Conservation (phyloP, 192 early-diverging fungal genomes). For the Entomortierella beljakovae region DNA sequence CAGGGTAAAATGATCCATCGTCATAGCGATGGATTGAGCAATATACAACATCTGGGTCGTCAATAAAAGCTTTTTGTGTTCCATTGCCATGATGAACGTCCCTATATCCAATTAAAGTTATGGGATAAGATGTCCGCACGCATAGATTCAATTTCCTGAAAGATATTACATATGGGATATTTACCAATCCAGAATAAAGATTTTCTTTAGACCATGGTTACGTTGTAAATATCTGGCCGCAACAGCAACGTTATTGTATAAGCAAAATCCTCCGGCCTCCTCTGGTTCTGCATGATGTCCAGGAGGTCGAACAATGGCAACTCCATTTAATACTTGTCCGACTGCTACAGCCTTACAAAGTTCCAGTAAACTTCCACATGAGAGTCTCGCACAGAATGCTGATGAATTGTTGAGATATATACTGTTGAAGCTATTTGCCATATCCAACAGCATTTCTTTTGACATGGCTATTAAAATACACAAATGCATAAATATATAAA, state of each 20-base stretch:
- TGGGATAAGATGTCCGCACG: background rate
- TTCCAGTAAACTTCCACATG: conserved; percentile 82
- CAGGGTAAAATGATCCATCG: conserved; percentile 82
- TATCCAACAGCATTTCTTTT: conserved; percentile 58
- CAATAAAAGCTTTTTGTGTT: conserved; percentile 85
- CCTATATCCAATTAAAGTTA: conserved; percentile 41
- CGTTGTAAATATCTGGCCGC: conserved; percentile 73
- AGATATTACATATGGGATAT: background rate
- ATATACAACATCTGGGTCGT: conserved; percentile 84
- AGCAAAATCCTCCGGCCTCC: conserved; percentile 87
- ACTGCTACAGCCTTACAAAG: conserved; percentile 76
- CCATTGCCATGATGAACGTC: conserved; percentile 97
- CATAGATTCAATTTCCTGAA: background rate
- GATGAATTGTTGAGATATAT: conserved; percentile 78
- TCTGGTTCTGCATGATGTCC: conserved; percentile 91
- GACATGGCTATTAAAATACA: conserved; percentile 43
- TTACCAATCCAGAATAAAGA: conserved; percentile 92
- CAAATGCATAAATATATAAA: no score
- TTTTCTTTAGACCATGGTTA: conserved; percentile 58
- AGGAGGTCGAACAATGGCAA: conserved; percentile 93
- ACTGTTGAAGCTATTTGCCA: conserved; percentile 66
- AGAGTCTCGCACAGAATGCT: conserved; percentile 71
- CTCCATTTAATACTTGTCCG: conserved; percentile 75
- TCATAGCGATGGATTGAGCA: conserved; percentile 92
- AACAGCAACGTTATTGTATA: conserved; percentile 92